These are phyloP conservation scores for Xylaria sp. DNA, from an alignment of 2,329 filamentous ascomycete species.

Conservation along the genomic window DNA sequence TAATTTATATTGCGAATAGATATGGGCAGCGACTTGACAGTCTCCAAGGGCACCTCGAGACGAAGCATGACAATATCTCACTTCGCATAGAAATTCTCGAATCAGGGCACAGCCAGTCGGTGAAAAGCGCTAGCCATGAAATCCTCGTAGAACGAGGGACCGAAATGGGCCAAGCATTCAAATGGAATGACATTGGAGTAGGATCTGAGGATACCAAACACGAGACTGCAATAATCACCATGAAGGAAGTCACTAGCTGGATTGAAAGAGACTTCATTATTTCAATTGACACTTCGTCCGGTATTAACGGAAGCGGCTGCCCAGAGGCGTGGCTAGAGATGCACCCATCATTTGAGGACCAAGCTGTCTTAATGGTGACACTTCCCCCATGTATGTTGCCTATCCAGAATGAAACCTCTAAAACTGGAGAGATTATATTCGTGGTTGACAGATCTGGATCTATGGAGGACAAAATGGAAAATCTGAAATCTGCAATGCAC, in stretches of 20 bases:
- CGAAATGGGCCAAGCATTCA: constrained; percentile 25
- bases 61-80: constrained; percentile 26
- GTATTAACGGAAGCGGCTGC: constrained; percentile 22
- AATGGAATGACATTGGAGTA: constrained; percentile 27
- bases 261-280: constrained; percentile 46
- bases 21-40: constrained; percentile 42
- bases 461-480: constrained; percentile 59
- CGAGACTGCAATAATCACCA: constrained; percentile 25
- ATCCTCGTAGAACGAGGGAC: constrained; percentile 36
- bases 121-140: constrained; percentile 42
- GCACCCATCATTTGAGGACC: constrained; percentile 42
- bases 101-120: constrained; percentile 28
- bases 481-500: constrained; percentile 61
- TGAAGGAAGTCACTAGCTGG: constrained; percentile 29
- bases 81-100: constrained; percentile 37
- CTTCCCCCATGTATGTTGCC: constrained; percentile 40
- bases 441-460: constrained; percentile 51
- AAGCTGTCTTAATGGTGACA: constrained; percentile 46
- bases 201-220: neutral
- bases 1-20: constrained; percentile 45
- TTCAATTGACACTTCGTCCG: constrained; percentile 38
- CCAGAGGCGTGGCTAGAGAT: constrained; percentile 45
- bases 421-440: constrained; percentile 36
- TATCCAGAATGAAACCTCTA: constrained; percentile 1
- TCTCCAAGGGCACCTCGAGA: constrained; percentile 21